These are phyloP conservation scores for Trypanosoma cruzi DNA, from an alignment of 208 protist species.

Conservation along the genomic window DNA sequence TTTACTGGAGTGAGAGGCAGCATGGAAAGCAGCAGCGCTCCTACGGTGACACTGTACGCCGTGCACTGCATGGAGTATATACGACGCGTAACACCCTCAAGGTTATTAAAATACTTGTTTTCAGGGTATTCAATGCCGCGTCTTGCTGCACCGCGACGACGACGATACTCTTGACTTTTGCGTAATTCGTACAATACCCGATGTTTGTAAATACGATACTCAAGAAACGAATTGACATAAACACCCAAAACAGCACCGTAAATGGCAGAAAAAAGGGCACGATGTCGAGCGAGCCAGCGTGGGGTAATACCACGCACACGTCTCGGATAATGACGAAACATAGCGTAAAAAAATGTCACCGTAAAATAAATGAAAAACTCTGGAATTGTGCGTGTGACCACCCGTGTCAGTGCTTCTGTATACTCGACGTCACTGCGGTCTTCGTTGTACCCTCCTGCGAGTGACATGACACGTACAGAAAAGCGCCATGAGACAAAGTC, in stretches of 20 bases:
- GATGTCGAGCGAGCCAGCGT: slow-evolving; percentile 77
- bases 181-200: slow-evolving; percentile 81
- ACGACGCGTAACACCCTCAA: slow-evolving; percentile 78
- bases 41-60: slow-evolving; percentile 54
- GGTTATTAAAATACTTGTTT: slow-evolving; percentile 78
- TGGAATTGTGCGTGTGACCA: slow-evolving; percentile 66
- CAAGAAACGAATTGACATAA: slow-evolving; percentile 62
- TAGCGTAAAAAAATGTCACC: slow-evolving; percentile 77
- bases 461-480: slow-evolving; percentile 86
- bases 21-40: slow-evolving; percentile 57
- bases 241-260: slow-evolving; percentile 76
- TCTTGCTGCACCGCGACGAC: slow-evolving; percentile 62
- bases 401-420: slow-evolving; percentile 72
- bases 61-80: slow-evolving; percentile 70
- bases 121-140: slow-evolving; percentile 58
- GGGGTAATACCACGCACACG: slow-evolving; percentile 79
- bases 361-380: slow-evolving; percentile 87
- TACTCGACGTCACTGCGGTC: slow-evolving; percentile 85
- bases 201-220: slow-evolving; percentile 81
- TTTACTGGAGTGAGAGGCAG: slow-evolving; percentile 71
- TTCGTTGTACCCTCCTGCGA: slow-evolving; percentile 89
- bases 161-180: slow-evolving; percentile 72
- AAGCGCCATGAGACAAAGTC: slow-evolving; percentile 92
- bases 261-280: slow-evolving; percentile 72
- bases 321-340: slow-evolving; percentile 78